Evolutionary conservation across 2,329 filamentous ascomycete species (phyloP).

Genomic region (Colletotrichum falcatum): DNA sequence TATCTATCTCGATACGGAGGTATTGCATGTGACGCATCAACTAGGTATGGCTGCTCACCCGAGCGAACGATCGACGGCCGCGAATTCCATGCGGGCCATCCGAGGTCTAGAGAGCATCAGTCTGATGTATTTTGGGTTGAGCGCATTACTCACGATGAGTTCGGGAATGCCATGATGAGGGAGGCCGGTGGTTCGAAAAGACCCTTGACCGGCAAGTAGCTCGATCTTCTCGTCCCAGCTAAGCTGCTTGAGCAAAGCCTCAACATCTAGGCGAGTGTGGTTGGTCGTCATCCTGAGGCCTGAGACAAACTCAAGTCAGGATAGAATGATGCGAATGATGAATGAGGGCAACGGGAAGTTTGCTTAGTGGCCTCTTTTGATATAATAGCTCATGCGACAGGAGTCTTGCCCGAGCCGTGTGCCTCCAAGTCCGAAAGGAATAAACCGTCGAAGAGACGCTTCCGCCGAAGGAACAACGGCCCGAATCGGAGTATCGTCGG

Average conservation of each 20-base stretch:
- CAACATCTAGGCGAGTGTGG: slow-evolving; percentile 24
- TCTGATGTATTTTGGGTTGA: not conserved
- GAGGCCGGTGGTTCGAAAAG: slow-evolving; percentile 38
- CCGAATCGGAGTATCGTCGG: slow-evolving; percentile 38
- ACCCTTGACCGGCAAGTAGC: slow-evolving; percentile 40
- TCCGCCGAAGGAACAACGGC: slow-evolving; percentile 5
- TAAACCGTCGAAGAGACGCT: slow-evolving; percentile 24
- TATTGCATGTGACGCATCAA: not conserved
- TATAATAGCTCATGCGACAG: not conserved
- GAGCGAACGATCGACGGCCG: slow-evolving; percentile 31
- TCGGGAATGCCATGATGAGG: slow-evolving; percentile 35
- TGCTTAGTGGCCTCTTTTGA: not conserved
- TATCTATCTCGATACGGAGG: not conserved
- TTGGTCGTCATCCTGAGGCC: not conserved
- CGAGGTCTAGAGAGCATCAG: slow-evolving; percentile 17
- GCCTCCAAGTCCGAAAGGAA: not conserved
- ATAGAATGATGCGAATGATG: not conserved
- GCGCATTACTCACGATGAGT: slow-evolving; percentile 12
- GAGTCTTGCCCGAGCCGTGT: not conserved
- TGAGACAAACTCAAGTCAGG: not conserved
- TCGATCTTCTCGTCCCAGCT: slow-evolving; percentile 42
- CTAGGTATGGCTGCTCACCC: slow-evolving; percentile 3
- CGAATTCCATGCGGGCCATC: slow-evolving; percentile 37
- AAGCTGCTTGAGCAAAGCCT: slow-evolving; percentile 35
- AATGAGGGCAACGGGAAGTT: not conserved